Conservation (phyloP, 306 rosid genomes). For the Potentilla sterilis region DNA sequence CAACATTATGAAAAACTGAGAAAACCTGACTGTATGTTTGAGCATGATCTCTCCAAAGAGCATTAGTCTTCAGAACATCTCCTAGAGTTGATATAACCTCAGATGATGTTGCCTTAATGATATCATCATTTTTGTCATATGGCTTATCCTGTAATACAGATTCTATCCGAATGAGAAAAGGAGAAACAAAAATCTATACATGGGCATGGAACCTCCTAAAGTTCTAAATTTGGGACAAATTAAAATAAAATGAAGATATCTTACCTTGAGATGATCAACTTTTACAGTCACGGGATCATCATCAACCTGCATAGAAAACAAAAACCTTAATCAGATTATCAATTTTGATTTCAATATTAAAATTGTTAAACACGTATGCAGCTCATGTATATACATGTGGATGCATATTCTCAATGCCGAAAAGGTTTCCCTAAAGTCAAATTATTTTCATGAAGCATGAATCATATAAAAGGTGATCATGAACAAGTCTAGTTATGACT, state of each 20-base stretch:
- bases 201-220: conserved; percentile 13
- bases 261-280: conserved; percentile 96
- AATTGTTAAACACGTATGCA: neutral
- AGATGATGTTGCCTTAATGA: conserved; percentile 83
- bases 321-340: neutral
- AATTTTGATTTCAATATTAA: neutral
- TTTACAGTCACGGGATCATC: conserved; percentile 91
- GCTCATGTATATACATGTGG: neutral
- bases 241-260: conserved; percentile 15
- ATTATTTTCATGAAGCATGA: neutral
- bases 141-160: conserved; percentile 64
- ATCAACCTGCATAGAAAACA: conserved; percentile 53
- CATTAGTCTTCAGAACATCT: conserved; percentile 73
- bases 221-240: conserved; percentile 17
- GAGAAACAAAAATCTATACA: neutral
- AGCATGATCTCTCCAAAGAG: conserved; percentile 90
- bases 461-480: neutral
- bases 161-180: conserved; percentile 27
- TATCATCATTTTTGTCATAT: conserved; percentile 79
- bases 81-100: conserved; percentile 77
- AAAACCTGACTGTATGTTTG: conserved; percentile 75
- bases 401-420: neutral
- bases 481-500: neutral
- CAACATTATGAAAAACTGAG: neutral
- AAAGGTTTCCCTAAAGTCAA: neutral